Base-by-base conservation (phyloP, 148 eudicot genomes). In the Vaccinium myrtillus region DNA sequence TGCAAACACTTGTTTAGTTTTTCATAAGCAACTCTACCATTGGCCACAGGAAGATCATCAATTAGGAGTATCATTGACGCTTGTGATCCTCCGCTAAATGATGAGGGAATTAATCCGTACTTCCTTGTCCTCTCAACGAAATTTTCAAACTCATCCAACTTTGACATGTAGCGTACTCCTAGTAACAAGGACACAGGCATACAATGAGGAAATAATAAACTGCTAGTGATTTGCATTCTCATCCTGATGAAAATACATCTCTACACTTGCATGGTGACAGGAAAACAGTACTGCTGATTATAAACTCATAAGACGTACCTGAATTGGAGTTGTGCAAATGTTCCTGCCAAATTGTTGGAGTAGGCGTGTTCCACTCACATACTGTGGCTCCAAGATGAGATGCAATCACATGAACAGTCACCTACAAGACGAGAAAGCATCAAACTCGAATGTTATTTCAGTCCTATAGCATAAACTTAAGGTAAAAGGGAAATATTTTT, bases 321-420 rank as follows among this genome's bases (percentile, higher is more conserved):
- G 95, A 84, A 89, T 80, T 86, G 30, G 85, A 85, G 90, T 89
- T 92, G 79, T 96, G 97, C 83, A 92, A 58, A 87, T 96, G 99
- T 84, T 96, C 99, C 87, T 91, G 94, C 99, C 99, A 96, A 84
- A 95, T 84, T 78, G 98, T 96, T 13, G 99, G 99, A 78, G 95
- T 95, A 84, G 99, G 99, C 48, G 98, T 93, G 84, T 91, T 92
- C 99, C 99, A 96, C 90, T 96, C 99, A 85, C 89, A 90, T 83
- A 96, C 83, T 56, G 86, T 86, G 23, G 91, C 94, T 88, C 97
- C 93, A 85, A 91, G 87, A 78, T 96, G 93, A 75, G 94, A 89
- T 82, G 97, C 99, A 88, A 92, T 81, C 55, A 88, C 94, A 82
- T 90, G 94, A 71, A 95, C 87, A 30, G 98, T 91, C 50, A 92